Base-by-base conservation (phyloP, 257 asterid genomes). In the Ilex aquifolium region DNA sequence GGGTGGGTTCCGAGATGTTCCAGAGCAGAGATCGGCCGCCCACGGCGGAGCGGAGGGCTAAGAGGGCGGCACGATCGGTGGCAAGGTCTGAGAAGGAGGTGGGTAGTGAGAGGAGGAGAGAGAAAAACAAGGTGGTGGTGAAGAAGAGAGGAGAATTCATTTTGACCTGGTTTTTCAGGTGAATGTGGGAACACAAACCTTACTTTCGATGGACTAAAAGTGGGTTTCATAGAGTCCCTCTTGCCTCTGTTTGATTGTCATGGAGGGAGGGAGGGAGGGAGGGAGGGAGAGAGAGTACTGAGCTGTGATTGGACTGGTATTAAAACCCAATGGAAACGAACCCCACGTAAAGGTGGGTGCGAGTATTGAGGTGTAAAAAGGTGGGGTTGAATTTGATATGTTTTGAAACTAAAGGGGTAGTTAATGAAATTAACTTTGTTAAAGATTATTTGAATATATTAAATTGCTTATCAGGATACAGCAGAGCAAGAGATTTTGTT, bases 1-100 rank as follows among this genome's bases (percentile, higher is more conserved):
- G 57, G 31, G 57, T 14, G 30, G 30, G 57, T 14, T 4, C 6
- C 29, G 57, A 53, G 30, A 14, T 10, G 57, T 53, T 53, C 57
- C 57, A 53, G 30, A 53, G 57, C 10, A 53, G 31, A 17, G 57
- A 53, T 53, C 57, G 27, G 57, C 57, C 57, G 15, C 57, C 57
- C 6, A 53, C 30, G 57, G 57, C 57, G 0, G 57, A 15, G 30
- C 57, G 57, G 30, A 53, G 57, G 57, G 57, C 29, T 14, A 53
- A 14, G 1, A 53, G 30, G 31, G 57, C 57, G 6, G 57, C 3
- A 14, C 57, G 57, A 2, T 53, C 57, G 5, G 57, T 14, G 57
- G 57, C 30, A 5, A 53, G 57, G 57, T 53, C 57, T 15, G 57
- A 53, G 15, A 14, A 7, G 11, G 31, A 3, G 31, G 30, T 53